A percentile compares a stretch with the other conserved stretches of the same genome.
These are phyloP conservation scores for Apiospora kogelbergensis DNA, from an alignment of 2,329 filamentous ascomycete genomes.

Conservation along the genomic window DNA sequence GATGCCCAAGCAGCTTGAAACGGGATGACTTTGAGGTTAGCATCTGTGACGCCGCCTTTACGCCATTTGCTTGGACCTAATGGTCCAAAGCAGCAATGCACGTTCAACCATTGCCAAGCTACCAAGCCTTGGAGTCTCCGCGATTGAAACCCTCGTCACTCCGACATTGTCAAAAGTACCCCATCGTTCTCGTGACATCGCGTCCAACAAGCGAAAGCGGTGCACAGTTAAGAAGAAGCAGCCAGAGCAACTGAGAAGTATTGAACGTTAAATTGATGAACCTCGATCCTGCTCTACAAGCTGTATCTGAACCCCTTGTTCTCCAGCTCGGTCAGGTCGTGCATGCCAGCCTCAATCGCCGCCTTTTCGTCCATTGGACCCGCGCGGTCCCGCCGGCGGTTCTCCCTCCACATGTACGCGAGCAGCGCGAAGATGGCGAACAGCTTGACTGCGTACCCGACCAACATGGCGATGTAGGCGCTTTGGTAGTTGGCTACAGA, in stretches of 20 bases:
- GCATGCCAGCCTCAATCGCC: constrained; percentile 31
- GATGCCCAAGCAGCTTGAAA: neutral
- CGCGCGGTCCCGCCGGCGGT: constrained; percentile 29
- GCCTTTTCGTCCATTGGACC: constrained; percentile 26
- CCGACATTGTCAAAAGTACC: neutral
- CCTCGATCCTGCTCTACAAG: constrained; percentile 14
- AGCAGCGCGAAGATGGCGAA: constrained; percentile 26
- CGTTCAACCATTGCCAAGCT: neutral
- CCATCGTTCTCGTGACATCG: neutral
- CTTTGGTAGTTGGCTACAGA: constrained; percentile 28
- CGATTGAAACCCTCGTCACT: neutral
- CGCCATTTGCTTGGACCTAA: neutral
- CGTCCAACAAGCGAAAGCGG: neutral
- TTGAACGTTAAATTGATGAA: neutral
- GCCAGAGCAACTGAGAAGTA: neutral
- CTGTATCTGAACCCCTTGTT: constrained; percentile 32
- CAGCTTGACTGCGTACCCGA: constrained; percentile 31
- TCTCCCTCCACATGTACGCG: constrained; percentile 29
- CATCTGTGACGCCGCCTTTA: neutral
- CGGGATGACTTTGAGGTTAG: neutral
- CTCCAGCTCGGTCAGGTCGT: constrained; percentile 31
- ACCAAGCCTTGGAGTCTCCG: neutral
- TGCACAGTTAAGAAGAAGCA: neutral
- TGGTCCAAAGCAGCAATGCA: neutral
- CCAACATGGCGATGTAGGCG: constrained; percentile 33